Conservation (phyloP, 23 red algal species). For the Gracilaria domingensis region DNA sequence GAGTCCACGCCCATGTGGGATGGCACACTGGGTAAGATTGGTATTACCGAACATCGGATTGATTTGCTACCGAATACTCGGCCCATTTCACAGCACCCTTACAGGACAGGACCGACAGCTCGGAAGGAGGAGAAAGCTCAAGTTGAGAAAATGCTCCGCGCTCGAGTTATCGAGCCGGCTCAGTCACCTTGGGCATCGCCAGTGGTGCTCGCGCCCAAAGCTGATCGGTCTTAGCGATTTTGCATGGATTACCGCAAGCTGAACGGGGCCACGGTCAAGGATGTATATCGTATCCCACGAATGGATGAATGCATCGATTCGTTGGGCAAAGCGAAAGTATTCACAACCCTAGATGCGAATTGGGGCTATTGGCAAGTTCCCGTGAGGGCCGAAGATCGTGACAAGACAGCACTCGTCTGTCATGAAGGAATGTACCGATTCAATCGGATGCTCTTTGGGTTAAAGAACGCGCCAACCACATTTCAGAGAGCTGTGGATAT, state of each 20-base stretch:
- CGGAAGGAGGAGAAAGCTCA: not conserved
- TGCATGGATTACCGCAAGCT: not conserved
- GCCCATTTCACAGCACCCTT: not conserved
- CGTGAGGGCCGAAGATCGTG: not conserved
- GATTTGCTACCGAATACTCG: not conserved
- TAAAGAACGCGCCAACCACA: not conserved
- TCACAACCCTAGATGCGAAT: slow-evolving; percentile 3
- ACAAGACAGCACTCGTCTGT: not conserved
- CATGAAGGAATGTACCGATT: not conserved
- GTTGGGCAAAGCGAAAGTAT: not conserved
- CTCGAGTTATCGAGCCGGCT: slow-evolving; percentile 17
- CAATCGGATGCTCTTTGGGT: not conserved
- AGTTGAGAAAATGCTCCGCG: not conserved
- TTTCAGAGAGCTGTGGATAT: not conserved
- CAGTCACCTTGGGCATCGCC: not conserved
- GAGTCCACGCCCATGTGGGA: slow-evolving; percentile 21
- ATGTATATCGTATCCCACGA: not conserved
- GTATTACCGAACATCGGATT: slow-evolving; percentile 4
- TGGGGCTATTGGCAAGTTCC: not conserved
- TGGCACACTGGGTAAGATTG: not conserved
- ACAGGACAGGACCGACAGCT: not conserved
- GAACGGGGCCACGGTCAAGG: not conserved
- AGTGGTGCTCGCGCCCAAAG: not conserved
- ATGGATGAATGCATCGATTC: slow-evolving; percentile 26
- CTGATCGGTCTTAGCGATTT: not conserved